A percentile compares a stretch with the other conserved stretches of the same genome.
phyloP scores from a whole-genome alignment of 148 eudicot species.

The Beta vulgaris region DNA sequence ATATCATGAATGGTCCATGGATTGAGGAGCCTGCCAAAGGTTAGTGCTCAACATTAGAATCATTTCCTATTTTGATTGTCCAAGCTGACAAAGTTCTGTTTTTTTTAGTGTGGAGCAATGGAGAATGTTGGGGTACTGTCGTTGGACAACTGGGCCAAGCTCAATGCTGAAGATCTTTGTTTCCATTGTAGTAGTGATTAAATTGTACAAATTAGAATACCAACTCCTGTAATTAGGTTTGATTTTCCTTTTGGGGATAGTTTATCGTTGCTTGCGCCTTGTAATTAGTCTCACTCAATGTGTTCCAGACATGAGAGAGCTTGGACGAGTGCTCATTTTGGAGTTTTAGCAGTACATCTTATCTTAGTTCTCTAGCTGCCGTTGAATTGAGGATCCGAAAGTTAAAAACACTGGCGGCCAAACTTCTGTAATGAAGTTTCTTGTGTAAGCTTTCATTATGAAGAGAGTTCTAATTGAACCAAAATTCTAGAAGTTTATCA shows the following conservation, averaged over 20 bases:
- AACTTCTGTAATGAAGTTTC: too few relatives aligned
- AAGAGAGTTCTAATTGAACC: too few relatives aligned
- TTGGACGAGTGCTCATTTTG: background rate
- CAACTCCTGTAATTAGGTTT: background rate
- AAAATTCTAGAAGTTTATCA: too few relatives aligned
- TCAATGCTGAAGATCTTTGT: slow-evolving; percentile 26
- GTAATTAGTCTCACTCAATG: background rate
- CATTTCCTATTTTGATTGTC: background rate
- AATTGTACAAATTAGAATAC: background rate
- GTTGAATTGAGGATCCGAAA: too few relatives aligned
- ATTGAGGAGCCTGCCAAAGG: slow-evolving; percentile 84
- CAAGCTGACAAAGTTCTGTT: background rate
- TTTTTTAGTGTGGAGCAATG: slow-evolving; percentile 71
- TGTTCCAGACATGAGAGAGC: background rate
- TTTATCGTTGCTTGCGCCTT: background rate
- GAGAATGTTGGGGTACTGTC: slow-evolving; percentile 68
- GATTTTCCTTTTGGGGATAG: background rate
- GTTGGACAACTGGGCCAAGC: slow-evolving; percentile 38
- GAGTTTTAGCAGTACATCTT: background rate
- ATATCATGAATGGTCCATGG: slow-evolving; percentile 93
- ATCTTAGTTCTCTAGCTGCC: background rate
- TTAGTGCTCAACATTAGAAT: slow-evolving; percentile 21
- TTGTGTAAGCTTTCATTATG: too few relatives aligned
- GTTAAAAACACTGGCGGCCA: too few relatives aligned
- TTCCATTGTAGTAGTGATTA: background rate